Conservation (phyloP, 371 early-diverging fungal genomes). For the Syncephalis plumigaleata region DNA sequence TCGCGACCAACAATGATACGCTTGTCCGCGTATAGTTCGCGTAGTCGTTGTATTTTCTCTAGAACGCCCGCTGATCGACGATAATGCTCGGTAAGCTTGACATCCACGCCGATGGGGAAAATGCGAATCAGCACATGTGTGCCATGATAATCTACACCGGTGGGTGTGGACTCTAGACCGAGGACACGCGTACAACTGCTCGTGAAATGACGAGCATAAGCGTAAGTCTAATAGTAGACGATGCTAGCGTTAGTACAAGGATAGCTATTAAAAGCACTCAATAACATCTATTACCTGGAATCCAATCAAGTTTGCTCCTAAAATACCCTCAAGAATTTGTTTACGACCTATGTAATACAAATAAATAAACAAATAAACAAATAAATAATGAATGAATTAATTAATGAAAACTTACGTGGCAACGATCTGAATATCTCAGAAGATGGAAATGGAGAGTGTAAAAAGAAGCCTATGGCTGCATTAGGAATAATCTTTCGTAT, state of each 20-base stretch:
- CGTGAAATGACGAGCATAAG: constrained; percentile 90
- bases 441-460: constrained; percentile 95
- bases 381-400: background rate
- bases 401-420: constrained; percentile 71
- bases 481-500: constrained; percentile 57
- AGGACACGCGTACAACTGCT: constrained; percentile 83
- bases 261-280: constrained; percentile 2
- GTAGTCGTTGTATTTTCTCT: constrained; percentile 55
- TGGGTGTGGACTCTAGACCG: constrained; percentile 69
- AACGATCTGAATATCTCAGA: constrained; percentile 88
- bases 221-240: constrained; percentile 51
- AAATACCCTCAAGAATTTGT: constrained; percentile 80
- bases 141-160: constrained; percentile 60
- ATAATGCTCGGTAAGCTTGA: constrained; percentile 22
- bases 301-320: constrained; percentile 82
- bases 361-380: constrained; percentile 1
- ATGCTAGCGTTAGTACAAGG: background rate
- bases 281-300: constrained; percentile 59
- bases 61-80: constrained; percentile 19
- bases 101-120: constrained; percentile 97
- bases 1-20: constrained; percentile 95
- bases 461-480: constrained; percentile 86
- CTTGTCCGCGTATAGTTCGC: constrained; percentile 80
- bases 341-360: constrained; percentile 37
- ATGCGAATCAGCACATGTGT: constrained; percentile 70